Evolutionary conservation across 768 basidiomycete genomes (phyloP).

Genomic region (Lactarius quietus): DNA sequence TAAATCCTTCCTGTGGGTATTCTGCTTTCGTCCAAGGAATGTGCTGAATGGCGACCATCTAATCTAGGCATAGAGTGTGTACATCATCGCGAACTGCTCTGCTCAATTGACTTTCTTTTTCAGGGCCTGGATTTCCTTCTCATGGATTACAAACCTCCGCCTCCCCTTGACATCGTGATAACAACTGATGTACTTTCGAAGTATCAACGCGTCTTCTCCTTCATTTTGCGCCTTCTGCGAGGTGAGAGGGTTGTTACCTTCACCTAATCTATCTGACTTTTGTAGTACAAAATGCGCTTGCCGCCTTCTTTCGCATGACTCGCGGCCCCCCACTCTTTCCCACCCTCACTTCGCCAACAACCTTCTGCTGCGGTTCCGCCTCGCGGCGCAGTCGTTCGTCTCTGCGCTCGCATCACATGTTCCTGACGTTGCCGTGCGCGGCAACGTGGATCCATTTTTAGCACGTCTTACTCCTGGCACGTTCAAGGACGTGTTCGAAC

Average conservation of each 20-base stretch:
- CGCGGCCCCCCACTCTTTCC: constrained; percentile 52
- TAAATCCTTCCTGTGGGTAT: constrained; percentile 73
- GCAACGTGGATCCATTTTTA: constrained; percentile 71
- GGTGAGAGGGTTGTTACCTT: constrained; percentile 41
- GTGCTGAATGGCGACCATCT: not conserved
- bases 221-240: constrained; percentile 74
- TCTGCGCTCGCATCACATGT: constrained; percentile 64
- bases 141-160: constrained; percentile 86
- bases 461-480: constrained; percentile 23
- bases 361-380: constrained; percentile 65
- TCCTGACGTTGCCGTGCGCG: constrained; percentile 76
- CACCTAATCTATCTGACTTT: constrained; percentile 2
- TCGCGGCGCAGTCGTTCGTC: constrained; percentile 69
- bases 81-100: not conserved
- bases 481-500: constrained; percentile 72
- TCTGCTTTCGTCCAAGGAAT: not conserved
- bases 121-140: constrained; percentile 89
- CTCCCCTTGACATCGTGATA: constrained; percentile 70
- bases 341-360: constrained; percentile 51
- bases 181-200: constrained; percentile 71
- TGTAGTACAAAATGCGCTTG: constrained; percentile 64
- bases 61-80: constrained; percentile 37
- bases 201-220: constrained; percentile 80
- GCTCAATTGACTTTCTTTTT: constrained; percentile 18
- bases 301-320: constrained; percentile 63